Percentiles rank a stretch among this genome's conserved stretches.
phyloP scores from a whole-genome alignment of 305 asterid genomes.

The Plantago coronopus region DNA sequence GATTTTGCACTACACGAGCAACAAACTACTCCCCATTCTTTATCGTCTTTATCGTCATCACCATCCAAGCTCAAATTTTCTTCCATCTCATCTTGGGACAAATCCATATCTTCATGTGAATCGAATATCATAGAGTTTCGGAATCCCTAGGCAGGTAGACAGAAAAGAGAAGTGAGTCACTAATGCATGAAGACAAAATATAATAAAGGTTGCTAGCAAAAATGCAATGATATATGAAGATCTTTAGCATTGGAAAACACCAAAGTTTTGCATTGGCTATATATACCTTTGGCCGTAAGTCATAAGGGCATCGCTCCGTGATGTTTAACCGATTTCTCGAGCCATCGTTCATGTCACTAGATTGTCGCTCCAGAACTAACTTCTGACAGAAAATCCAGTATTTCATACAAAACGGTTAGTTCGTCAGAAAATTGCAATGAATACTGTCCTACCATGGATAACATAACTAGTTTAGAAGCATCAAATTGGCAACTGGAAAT shows the following conservation, averaged over 20 bases:
- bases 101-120: conserved; percentile 78
- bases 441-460: too few species aligned
- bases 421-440: not conserved
- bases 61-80: conserved; percentile 12
- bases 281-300: conserved; percentile 68
- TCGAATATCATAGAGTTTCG: conserved; percentile 50
- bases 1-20: conserved; percentile 77
- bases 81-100: conserved; percentile 50
- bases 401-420: conserved; percentile 11
- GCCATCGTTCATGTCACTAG: conserved; percentile 36
- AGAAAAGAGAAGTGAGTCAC: too few species aligned
- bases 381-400: conserved; percentile 35
- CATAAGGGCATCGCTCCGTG: conserved; percentile 58
- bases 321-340: conserved; percentile 22
- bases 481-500: too few species aligned
- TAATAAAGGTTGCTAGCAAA: not conserved
- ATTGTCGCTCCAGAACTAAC: conserved; percentile 41
- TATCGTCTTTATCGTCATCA: not conserved
- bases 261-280: not conserved
- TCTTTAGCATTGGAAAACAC: not conserved
- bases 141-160: conserved; percentile 36
- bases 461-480: too few species aligned
- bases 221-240: not conserved
- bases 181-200: not conserved
- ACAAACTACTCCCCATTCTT: conserved; percentile 31